These are phyloP conservation scores for Aspergillus oerlinghausenensis DNA, from an alignment of 2,329 filamentous ascomycete genomes.

Conservation along the genomic window DNA sequence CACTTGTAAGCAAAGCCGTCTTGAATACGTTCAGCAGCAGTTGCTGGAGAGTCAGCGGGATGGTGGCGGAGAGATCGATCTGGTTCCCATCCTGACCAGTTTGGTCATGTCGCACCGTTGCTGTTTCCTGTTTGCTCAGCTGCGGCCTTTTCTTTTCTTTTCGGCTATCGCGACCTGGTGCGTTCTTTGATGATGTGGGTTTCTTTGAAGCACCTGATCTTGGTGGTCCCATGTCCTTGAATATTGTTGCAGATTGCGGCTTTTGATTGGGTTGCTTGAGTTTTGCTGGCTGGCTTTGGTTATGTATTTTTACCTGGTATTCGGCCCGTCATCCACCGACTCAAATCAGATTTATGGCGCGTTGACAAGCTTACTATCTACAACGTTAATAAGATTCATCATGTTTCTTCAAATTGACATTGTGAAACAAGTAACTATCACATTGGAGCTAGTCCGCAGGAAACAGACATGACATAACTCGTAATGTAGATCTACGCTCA, in stretches of 20 bases:
- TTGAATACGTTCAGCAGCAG: constrained; percentile 69
- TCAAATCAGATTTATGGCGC: background rate
- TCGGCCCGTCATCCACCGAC: background rate
- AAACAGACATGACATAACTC: background rate
- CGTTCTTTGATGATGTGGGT: constrained; percentile 1
- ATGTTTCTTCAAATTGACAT: background rate
- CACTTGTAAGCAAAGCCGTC: constrained; percentile 53
- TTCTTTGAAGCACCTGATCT: constrained; percentile 2
- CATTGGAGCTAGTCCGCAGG: background rate
- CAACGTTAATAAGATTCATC: background rate
- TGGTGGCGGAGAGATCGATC: constrained; percentile 23
- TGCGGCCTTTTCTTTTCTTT: constrained; percentile 10
- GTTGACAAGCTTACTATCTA: background rate
- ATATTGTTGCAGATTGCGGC: background rate
- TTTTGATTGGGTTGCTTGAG: background rate
- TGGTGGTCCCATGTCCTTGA: constrained; percentile 8
- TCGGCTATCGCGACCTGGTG: constrained; percentile 1
- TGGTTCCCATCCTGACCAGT: constrained; percentile 4
- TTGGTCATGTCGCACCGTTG: background rate
- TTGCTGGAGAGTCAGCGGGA: constrained; percentile 60
- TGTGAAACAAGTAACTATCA: background rate
- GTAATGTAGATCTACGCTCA: background rate
- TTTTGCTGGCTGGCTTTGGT: background rate
- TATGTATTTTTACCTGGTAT: background rate
- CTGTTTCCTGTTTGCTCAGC: constrained; percentile 2